A percentile compares a stretch with the other conserved stretches of the same genome.
These are phyloP conservation scores for Emydomyces testavorans DNA, from an alignment of 2,329 filamentous ascomycete genomes.

Conservation along the genomic window DNA sequence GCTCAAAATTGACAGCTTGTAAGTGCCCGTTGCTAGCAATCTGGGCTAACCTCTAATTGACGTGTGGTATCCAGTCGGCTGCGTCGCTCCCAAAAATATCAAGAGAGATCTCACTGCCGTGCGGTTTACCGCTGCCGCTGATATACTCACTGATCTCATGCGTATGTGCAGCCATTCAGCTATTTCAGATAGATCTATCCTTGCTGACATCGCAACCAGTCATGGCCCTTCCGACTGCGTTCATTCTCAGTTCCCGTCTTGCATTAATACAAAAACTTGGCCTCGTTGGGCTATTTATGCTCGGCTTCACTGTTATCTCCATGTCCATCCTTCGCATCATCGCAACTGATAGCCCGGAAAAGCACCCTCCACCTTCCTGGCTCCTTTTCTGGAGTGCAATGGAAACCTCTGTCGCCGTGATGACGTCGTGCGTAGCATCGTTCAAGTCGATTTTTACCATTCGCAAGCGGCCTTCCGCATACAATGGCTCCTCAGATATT, in stretches of 20 bases:
- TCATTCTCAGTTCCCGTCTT: conserved; percentile 13
- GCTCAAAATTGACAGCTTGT: conserved; percentile 12
- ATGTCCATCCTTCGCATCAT: conserved; percentile 15
- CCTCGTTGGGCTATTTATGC: conserved; percentile 13
- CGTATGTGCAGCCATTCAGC: conserved; percentile 4
- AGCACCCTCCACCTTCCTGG: conserved; percentile 13
- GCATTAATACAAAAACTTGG: conserved; percentile 12
- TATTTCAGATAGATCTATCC: not conserved
- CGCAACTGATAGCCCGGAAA: conserved; percentile 8
- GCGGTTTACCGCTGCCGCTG: conserved; percentile 9
- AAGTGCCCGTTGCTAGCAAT: not conserved
- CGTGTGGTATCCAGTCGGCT: conserved; percentile 4
- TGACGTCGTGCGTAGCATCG: conserved; percentile 14
- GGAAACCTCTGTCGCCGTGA: conserved; percentile 13
- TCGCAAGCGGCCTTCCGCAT: conserved; percentile 10
- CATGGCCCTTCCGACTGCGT: conserved; percentile 13
- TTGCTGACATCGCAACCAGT: not conserved
- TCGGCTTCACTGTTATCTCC: conserved; percentile 12
- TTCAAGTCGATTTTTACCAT: conserved; percentile 14
- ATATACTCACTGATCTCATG: conserved; percentile 13
- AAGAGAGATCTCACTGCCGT: conserved; percentile 10
- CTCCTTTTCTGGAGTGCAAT: conserved; percentile 14
- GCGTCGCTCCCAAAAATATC: conserved; percentile 3
- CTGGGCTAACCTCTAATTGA: not conserved
- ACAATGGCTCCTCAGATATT: not conserved